These are phyloP conservation scores for Russula earlei DNA, from an alignment of 768 basidiomycete species.

Conservation along the genomic window DNA sequence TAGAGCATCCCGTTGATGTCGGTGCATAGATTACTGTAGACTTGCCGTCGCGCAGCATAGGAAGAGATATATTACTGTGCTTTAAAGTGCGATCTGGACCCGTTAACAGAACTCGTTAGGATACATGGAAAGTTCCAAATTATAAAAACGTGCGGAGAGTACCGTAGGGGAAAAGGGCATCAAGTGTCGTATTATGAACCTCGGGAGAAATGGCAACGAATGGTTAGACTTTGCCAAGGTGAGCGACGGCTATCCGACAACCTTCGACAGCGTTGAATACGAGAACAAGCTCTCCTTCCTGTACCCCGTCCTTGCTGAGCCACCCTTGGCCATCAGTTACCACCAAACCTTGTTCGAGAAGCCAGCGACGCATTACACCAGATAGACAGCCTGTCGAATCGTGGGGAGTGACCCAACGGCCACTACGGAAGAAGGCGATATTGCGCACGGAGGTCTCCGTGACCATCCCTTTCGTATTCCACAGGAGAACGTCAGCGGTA, in stretches of 20 bases:
- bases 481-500: slow-evolving; percentile 52
- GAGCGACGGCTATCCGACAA: slow-evolving; percentile 39
- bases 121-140: neutral
- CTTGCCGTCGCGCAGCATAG: neutral
- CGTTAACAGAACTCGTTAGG: neutral
- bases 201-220: neutral
- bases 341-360: slow-evolving; percentile 51
- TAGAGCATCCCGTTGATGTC: neutral
- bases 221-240: neutral
- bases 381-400: slow-evolving; percentile 55
- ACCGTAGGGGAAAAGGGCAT: neutral
- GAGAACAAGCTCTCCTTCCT: slow-evolving; percentile 50
- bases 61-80: neutral
- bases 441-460: slow-evolving; percentile 68
- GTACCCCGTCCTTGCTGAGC: slow-evolving; percentile 29
- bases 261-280: slow-evolving; percentile 67
- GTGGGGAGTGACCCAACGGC: slow-evolving; percentile 58
- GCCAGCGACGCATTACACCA: slow-evolving; percentile 60
- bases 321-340: slow-evolving; percentile 25
- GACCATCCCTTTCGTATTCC: slow-evolving; percentile 39
- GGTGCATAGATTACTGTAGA: neutral
- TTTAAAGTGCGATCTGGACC: neutral
- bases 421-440: slow-evolving; percentile 50
- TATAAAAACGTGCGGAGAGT: neutral
- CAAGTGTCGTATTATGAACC: neutral